Base-by-base conservation (phyloP, 1,284 basidiomycete genomes). In the Fomitopsis betulina region DNA sequence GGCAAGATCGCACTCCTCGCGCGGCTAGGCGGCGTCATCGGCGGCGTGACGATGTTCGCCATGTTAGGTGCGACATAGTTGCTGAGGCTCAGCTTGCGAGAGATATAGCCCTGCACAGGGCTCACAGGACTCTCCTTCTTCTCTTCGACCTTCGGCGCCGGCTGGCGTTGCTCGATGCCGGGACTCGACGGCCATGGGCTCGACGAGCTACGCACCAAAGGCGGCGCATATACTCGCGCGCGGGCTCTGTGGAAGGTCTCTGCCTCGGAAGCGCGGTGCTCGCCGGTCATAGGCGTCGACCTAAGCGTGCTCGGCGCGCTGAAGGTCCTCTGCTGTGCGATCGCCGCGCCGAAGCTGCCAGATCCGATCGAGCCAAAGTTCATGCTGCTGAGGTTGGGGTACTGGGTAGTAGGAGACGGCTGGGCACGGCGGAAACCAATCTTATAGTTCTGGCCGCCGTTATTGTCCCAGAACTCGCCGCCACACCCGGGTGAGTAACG, bases 381-480 rank as follows among this genome's bases (percentile, higher is more conserved):
- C 42, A 30, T 57, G 40, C 42, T 54, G 40, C 56, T 47, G 37
- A 58, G 23, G 37, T 53, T 19, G 59, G 60, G 57, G 54, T 65
- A 56, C 47, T 60, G 60, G 33, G 61, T 45, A 45, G 65, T 57
- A 49, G 67, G 60, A 32, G 66, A 62, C 15, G 63, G 40, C 10
- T 63, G 25, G 37, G 65, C 65, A 23, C 72, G 68, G 54, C 75
- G 71, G 71, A 91, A 91, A 12, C 70, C 75, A 58, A 97, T 78
- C 55, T 83, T 77, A 75, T 95, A 97, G 73, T 97, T 96, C 65
- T 72, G 68, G 1, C 86, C 88, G 15, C 72, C 76, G 67, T 96
- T 97, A 73, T 95, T 96, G 76, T 97, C 95, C 95, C 96, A 97
- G 79, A 83, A 80, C 78, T 87, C 75, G 67, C 86, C 71, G 68